phyloP scores from a whole-genome alignment of 164 flowering plant species.

The Magnolia officinalis region DNA sequence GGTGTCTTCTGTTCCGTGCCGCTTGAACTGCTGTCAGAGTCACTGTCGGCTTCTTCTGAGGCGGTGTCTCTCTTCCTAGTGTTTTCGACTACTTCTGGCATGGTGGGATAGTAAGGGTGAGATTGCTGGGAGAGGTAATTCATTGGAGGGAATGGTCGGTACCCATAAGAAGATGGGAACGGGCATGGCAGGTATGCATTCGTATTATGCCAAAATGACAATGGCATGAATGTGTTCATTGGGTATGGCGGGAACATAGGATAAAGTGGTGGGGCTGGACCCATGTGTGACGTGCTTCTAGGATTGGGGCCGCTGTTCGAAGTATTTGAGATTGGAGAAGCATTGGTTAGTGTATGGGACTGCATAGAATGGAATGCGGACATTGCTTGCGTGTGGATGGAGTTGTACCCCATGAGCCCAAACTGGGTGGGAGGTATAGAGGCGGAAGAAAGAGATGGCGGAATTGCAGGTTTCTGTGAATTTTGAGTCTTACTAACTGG shows the following conservation, averaged over 20 bases:
- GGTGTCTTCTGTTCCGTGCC: slow-evolving; percentile 23
- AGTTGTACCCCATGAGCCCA: slow-evolving; percentile 34
- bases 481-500: slow-evolving; percentile 19
- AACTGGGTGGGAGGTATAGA: slow-evolving; percentile 29
- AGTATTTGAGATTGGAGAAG: slow-evolving; percentile 14
- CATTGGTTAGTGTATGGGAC: slow-evolving; percentile 22
- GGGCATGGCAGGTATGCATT: slow-evolving; percentile 30
- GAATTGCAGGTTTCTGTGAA: slow-evolving; percentile 15
- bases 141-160: slow-evolving; percentile 21
- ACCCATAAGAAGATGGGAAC: slow-evolving; percentile 31
- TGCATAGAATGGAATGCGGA: slow-evolving; percentile 26
- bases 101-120: slow-evolving; percentile 27
- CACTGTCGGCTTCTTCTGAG: slow-evolving; percentile 25
- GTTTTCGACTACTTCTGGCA: slow-evolving; percentile 18
- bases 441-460: slow-evolving; percentile 20
- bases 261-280: slow-evolving; percentile 22
- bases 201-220: slow-evolving; percentile 44
- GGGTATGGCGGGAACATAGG: slow-evolving; percentile 33
- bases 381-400: slow-evolving; percentile 25
- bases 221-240: slow-evolving; percentile 35
- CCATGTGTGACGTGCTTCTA: slow-evolving; percentile 16
- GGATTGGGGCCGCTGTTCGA: slow-evolving; percentile 9
- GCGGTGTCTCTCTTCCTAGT: slow-evolving; percentile 14
- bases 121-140: slow-evolving; percentile 28
- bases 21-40: slow-evolving; percentile 43